Conservation (phyloP, 2,329 filamentous ascomycete species). For the Thielaviopsis ethacetica region DNA sequence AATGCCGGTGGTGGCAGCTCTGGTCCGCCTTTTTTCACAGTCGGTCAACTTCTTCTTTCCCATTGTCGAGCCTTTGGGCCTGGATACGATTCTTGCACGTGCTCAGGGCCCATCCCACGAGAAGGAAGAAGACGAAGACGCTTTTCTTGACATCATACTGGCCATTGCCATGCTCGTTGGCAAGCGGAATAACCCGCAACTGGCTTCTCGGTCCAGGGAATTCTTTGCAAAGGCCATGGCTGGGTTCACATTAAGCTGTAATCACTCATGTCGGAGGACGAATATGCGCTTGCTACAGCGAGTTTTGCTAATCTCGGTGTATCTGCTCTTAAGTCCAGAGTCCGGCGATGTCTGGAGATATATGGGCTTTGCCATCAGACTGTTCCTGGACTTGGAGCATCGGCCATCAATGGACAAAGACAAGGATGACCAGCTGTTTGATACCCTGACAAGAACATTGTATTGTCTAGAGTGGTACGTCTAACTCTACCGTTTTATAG, state of each 20-base stretch:
- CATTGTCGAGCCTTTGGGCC: background rate
- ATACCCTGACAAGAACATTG: conserved; percentile 12
- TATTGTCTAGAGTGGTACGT: conserved; percentile 13
- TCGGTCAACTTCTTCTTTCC: conserved; percentile 5
- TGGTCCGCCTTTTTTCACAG: background rate
- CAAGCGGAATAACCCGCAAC: conserved; percentile 2
- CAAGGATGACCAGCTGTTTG: conserved; percentile 7
- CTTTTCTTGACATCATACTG: conserved; percentile 10
- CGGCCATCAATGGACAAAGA: conserved; percentile 12
- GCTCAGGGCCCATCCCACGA: background rate
- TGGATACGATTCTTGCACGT: background rate
- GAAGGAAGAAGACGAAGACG: background rate
- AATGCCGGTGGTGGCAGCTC: background rate
- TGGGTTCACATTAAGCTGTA: background rate
- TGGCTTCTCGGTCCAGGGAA: background rate
- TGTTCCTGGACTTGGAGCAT: conserved; percentile 13
- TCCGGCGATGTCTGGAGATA: conserved; percentile 13
- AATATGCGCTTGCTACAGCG: conserved; percentile 12
- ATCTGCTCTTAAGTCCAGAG: conserved; percentile 11
- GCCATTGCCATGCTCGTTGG: conserved; percentile 9
- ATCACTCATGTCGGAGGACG: background rate
- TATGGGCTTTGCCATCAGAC: conserved; percentile 9
- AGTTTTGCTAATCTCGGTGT: conserved; percentile 10
- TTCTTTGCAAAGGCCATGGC: background rate
- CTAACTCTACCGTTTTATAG: background rate